Conservation (phyloP, 75 land plant genomes). For the Ceratopteris richardii region DNA sequence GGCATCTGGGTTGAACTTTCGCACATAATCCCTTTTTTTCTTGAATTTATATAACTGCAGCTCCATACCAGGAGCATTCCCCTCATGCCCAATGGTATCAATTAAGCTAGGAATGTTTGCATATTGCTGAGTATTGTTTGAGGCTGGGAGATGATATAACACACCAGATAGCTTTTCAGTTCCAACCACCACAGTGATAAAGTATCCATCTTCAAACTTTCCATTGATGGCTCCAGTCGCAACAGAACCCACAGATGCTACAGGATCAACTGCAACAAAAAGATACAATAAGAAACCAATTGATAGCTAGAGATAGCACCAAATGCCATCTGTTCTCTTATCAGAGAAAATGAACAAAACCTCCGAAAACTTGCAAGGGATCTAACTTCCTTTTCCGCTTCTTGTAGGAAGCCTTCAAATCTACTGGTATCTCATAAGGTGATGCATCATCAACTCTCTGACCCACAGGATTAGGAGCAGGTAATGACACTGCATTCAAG, state of each 20-base stretch:
- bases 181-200: constrained; percentile 34
- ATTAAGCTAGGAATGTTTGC: constrained; percentile 20
- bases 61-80: constrained; percentile 12
- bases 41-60: constrained; percentile 10
- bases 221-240: constrained; percentile 33
- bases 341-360: not conserved
- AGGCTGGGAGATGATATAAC: constrained; percentile 23
- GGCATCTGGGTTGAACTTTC: constrained; percentile 14
- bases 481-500: constrained; percentile 23
- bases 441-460: constrained; percentile 3
- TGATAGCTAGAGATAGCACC: not conserved
- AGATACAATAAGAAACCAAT: not conserved
- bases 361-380: constrained; percentile 15
- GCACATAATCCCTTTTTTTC: constrained; percentile 3
- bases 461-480: constrained; percentile 13
- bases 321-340: too few relatives aligned
- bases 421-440: constrained; percentile 1
- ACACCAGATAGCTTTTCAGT: constrained; percentile 30
- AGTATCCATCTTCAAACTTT: constrained; percentile 34
- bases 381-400: constrained; percentile 11
- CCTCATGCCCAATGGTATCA: constrained; percentile 16
- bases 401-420: not conserved
- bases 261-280: constrained; percentile 25
- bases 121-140: constrained; percentile 15
- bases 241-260: constrained; percentile 16